Evolutionary conservation across 2,329 filamentous ascomycete species (phyloP), one percentile per base, ranked within the genome.

Genomic region (Aspergillus ochraceoroseus): DNA sequence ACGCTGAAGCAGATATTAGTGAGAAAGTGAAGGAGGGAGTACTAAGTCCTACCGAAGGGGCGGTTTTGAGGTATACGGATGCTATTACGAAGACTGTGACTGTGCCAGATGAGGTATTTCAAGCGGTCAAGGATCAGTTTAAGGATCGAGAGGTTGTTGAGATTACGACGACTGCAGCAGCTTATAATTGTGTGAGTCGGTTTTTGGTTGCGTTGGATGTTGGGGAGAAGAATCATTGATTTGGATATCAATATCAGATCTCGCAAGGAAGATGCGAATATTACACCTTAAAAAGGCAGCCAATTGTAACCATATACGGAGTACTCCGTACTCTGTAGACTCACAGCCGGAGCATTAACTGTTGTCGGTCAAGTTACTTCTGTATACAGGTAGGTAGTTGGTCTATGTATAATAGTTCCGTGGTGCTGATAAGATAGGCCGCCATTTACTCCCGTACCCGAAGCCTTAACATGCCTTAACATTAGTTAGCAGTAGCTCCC

Each of bases 111-210:
- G 75, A 69, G 43, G 76, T 85, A 1, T 90, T 90, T 66, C 75
- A 61, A 19, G 66, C 68, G 51, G 51, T 94, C 49, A 82, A 74
- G 66, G 61, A 49, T 8, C 56, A 74, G 23, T 88, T 89, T 52
- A 71, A 59, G 15, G 83, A 89, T 47, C 72, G 75, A 56, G 83
- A 89, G 66, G 72, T 90, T 35, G 84, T 94, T 9, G 87, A 94
- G 69, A 75, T 92, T 48, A 89, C 85, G 30, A 79, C 83, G 20
- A 89, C 84, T 14, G 76, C 87, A 40, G 85, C 84, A 8, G 80
- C 78, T 39, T 94, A 94, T 62, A 94, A 94, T 61, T 89, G 85
- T 58, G 86, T 94, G 11, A 88, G 83, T 61, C 75, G 87, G 19
- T 89, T 94, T 53, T 63, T 94, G 51, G 86, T 94, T 13, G 87